Evolutionary conservation across 495 filamentous ascomycete species (phyloP).

Genomic region (Thozetella sp.): DNA sequence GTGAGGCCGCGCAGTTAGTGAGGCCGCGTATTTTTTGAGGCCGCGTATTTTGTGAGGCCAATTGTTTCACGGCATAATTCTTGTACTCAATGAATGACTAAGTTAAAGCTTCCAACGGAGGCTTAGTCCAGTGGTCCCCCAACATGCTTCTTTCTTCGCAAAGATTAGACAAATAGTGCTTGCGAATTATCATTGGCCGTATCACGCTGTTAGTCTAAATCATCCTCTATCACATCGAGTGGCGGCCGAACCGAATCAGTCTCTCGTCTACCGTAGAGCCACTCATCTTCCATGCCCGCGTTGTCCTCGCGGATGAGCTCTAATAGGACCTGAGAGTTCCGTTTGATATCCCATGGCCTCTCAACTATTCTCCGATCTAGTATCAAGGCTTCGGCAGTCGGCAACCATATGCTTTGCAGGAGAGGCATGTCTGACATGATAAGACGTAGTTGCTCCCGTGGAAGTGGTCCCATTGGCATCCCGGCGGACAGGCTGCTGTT

Average conservation of each 20-base stretch:
- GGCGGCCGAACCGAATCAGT: constrained; percentile 46
- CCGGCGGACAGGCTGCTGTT: constrained; percentile 52
- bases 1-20: too few species aligned
- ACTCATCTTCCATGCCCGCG: constrained; percentile 51
- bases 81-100: too few species aligned
- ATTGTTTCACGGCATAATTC: too few species aligned
- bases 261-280: constrained; percentile 46
- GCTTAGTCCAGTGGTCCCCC: too few species aligned
- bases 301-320: constrained; percentile 56
- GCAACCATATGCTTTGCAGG: constrained; percentile 50
- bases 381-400: constrained; percentile 56
- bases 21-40: too few species aligned
- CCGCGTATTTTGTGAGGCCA: too few species aligned
- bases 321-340: constrained; percentile 50
- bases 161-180: too few species aligned
- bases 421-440: constrained; percentile 48
- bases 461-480: constrained; percentile 53
- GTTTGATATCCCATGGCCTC: constrained; percentile 49
- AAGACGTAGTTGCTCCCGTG: constrained; percentile 41
- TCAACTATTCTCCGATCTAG: constrained; percentile 55
- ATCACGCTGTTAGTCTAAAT: too few species aligned
- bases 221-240: constrained; percentile 47
- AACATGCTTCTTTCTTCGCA: too few species aligned
- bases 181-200: too few species aligned
- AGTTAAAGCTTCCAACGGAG: too few species aligned